Evolutionary conservation across 352 stramenopile genomes (phyloP).

Genomic region (Elongisporangium anandrum): DNA sequence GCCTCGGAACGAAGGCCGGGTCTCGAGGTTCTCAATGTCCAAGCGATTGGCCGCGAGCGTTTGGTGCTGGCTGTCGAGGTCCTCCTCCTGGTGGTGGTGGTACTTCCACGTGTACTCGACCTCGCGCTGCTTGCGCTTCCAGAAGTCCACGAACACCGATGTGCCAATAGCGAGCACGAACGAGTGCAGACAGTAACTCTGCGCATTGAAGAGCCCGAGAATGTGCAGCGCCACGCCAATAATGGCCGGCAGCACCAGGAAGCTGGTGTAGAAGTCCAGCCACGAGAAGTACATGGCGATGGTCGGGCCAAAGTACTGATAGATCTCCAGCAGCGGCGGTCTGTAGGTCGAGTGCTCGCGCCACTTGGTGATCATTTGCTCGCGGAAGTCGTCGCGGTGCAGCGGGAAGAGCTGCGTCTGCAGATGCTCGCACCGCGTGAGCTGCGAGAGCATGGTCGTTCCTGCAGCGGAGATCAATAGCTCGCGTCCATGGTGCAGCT

Average conservation of each 20-base stretch:
- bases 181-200: conserved; percentile 42
- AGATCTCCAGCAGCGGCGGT: conserved; percentile 42
- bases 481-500: background rate
- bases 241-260: conserved; percentile 53
- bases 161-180: conserved; percentile 50
- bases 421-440: conserved; percentile 16
- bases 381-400: conserved; percentile 50
- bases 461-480: conserved; percentile 8
- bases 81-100: conserved; percentile 25
- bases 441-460: conserved; percentile 37
- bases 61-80: background rate
- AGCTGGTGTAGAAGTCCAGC: conserved; percentile 83
- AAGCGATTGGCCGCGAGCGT: background rate
- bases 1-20: conserved; percentile 38
- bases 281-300: conserved; percentile 78
- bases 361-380: conserved; percentile 41
- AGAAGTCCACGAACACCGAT: conserved; percentile 58
- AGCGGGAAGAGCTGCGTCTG: conserved; percentile 43
- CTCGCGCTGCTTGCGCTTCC: conserved; percentile 40
- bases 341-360: conserved; percentile 19
- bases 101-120: conserved; percentile 64
- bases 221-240: conserved; percentile 51
- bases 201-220: conserved; percentile 28
- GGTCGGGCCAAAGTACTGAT: conserved; percentile 59
- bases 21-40: conserved; percentile 31